phyloP scores from a whole-genome alignment of 306 rosid genomes.

The Datisca glomerata region DNA sequence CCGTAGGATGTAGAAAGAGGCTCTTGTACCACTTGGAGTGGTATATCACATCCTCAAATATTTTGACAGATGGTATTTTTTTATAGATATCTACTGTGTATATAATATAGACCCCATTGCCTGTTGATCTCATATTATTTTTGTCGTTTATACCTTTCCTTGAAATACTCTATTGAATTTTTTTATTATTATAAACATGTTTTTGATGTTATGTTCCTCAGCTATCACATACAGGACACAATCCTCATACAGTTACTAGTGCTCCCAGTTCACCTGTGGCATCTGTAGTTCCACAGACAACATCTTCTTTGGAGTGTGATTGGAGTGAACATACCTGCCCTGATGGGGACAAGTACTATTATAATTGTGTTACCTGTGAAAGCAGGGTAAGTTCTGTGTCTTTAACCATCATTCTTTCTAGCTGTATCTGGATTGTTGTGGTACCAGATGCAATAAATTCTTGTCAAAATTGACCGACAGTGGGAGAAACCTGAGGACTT shows the following conservation, averaged over 20 bases:
- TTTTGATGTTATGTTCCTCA: too few species aligned
- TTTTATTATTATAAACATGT: too few species aligned
- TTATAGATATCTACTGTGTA: too few species aligned
- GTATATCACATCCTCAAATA: too few species aligned
- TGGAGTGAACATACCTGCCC: constrained; percentile 94
- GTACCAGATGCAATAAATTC: constrained; percentile 11
- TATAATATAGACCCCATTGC: too few species aligned
- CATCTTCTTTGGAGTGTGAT: constrained; percentile 50
- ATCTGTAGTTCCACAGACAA: constrained; percentile 25
- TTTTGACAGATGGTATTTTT: too few species aligned
- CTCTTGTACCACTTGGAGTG: too few species aligned
- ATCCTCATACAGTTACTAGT: constrained; percentile 23
- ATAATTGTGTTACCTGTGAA: constrained; percentile 66
- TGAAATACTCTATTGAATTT: too few species aligned
- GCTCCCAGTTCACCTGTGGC: constrained; percentile 20
- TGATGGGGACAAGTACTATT: constrained; percentile 70
- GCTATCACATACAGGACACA: constrained; percentile 31
- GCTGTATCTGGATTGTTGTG: constrained; percentile 11
- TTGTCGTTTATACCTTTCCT: too few species aligned
- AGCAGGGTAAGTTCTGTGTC: constrained; percentile 52
- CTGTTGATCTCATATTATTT: too few species aligned
- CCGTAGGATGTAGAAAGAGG: too few species aligned
- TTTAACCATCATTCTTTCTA: constrained; percentile 15
- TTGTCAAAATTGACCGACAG: constrained; percentile 31
- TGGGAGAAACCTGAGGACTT: constrained; percentile 88